Conservation (phyloP, 805 yeast genomes). For the Danielia oregonensis region DNA sequence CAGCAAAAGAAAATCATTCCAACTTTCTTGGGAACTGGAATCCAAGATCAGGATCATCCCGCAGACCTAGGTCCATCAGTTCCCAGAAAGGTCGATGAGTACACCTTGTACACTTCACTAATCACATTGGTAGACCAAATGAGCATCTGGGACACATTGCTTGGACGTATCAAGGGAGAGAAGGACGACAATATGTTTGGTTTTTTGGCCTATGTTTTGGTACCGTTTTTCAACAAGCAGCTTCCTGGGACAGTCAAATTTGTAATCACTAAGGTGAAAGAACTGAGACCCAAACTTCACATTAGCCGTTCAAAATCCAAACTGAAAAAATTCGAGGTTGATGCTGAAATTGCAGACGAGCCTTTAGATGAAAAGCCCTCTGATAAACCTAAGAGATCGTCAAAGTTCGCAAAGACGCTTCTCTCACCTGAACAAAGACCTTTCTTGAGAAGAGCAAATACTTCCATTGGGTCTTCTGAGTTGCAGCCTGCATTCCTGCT, state of each 20-base stretch:
- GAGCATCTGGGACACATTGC: slow-evolving; percentile 50
- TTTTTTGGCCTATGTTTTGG: slow-evolving; percentile 48
- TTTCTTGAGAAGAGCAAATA: slow-evolving; percentile 16
- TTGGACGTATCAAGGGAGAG: slow-evolving; percentile 26
- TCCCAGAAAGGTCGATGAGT: slow-evolving; percentile 13
- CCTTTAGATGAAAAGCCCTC: background rate
- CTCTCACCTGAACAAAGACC: slow-evolving; percentile 9
- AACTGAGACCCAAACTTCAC: slow-evolving; percentile 26
- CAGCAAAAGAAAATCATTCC: slow-evolving; percentile 30
- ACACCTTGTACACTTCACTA: slow-evolving; percentile 22
- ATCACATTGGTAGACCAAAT: slow-evolving; percentile 50
- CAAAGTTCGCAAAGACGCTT: slow-evolving; percentile 16
- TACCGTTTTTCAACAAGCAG: slow-evolving; percentile 50
- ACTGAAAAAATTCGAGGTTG: slow-evolving; percentile 3
- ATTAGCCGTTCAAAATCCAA: slow-evolving; percentile 8
- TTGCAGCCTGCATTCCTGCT: slow-evolving; percentile 32
- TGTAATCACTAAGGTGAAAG: slow-evolving; percentile 46
- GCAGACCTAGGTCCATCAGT: slow-evolving; percentile 11
- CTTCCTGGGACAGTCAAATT: slow-evolving; percentile 46
- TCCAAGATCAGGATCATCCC: slow-evolving; percentile 9
- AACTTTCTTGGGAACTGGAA: slow-evolving; percentile 42
- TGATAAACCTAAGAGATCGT: slow-evolving; percentile 1
- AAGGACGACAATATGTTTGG: slow-evolving; percentile 42
- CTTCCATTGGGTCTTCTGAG: slow-evolving; percentile 20
- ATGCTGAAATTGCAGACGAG: background rate